Base-by-base conservation (phyloP, 805 yeast genomes). In the Candida germanica region DNA sequence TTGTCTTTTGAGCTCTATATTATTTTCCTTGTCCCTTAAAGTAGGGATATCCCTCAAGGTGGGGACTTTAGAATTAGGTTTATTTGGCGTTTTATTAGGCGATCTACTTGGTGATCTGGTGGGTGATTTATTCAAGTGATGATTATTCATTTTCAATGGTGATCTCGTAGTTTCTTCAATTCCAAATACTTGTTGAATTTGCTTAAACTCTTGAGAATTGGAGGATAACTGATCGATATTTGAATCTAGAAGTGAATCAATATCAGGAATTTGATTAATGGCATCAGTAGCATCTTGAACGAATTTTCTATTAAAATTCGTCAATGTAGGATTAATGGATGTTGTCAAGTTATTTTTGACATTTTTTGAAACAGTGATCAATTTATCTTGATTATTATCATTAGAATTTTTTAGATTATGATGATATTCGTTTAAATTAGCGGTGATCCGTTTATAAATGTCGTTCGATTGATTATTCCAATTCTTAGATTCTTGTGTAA, bases 391-490 rank as follows among this genome's bases (percentile, higher is more conserved):
- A 32, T 41, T 43, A 28, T 32, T 22, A 5, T 15, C 12, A 11
- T 25, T 26, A 18, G 26, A 37, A 19, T 29, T 35, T 25, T 33
- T 31, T 11, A 36, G 34, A 33, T 26, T 47, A 3, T 21, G 23
- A 20, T 36, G 33, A 15, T 45, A 35, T 11, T 36, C 39, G 11
- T 25, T 36, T 27, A 36, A 15, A 26, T 14, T 22, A 10, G 9
- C 37, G 28, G 29, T 38, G 21, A n/a, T 23, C 23, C 25, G 31
- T 34, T 35, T 29, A 30, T 45, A 32, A n/a, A 45, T 21, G 12
- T 43, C 42, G n/a, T 35, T 33, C 7, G 47, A 40, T 29, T 37
- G 39, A 12, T 17, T 32, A 13, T 26, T 31, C 49, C 49, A 45
- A 23, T 40, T 42, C 25, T 31, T 28, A 9, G 39, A 37, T 22